Evolutionary conservation across 75 land plant genomes (phyloP).

Genomic region (Pinus taeda): DNA sequence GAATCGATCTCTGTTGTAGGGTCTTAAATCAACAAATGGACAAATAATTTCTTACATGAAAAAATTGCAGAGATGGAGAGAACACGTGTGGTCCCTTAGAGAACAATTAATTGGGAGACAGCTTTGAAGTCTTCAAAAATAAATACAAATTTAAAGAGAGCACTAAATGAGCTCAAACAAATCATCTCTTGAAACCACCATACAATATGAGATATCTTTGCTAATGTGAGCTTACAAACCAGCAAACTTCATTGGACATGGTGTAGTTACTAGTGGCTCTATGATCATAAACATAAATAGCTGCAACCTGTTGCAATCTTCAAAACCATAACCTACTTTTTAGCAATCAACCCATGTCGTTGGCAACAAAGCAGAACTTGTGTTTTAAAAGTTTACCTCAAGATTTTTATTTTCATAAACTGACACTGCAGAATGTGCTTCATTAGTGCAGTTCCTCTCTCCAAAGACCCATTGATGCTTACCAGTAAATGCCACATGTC

Average conservation of each 20-base stretch:
- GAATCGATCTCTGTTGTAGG: conserved; percentile 4
- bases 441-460: not conserved
- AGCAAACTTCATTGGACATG: not conserved
- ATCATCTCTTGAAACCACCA: not conserved
- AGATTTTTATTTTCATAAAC: not conserved
- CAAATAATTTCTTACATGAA: no score
- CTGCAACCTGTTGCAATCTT: not conserved
- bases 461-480: conserved; percentile 50
- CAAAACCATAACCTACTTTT: not conserved
- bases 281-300: not conserved
- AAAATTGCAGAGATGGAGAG: not conserved
- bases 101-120: not conserved
- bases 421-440: not conserved
- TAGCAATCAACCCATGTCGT: not conserved
- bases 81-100: not conserved
- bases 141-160: not conserved
- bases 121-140: not conserved
- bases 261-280: not conserved
- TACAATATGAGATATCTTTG: no score
- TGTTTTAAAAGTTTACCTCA: not conserved
- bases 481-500: conserved; percentile 52
- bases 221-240: not conserved
- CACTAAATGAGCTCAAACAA: not conserved
- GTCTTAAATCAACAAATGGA: not conserved
- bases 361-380: not conserved